A percentile compares a stretch with the other conserved stretches of the same genome.
Conservation (phyloP, 768 basidiomycete genomes). For the Suillus discolor region DNA sequence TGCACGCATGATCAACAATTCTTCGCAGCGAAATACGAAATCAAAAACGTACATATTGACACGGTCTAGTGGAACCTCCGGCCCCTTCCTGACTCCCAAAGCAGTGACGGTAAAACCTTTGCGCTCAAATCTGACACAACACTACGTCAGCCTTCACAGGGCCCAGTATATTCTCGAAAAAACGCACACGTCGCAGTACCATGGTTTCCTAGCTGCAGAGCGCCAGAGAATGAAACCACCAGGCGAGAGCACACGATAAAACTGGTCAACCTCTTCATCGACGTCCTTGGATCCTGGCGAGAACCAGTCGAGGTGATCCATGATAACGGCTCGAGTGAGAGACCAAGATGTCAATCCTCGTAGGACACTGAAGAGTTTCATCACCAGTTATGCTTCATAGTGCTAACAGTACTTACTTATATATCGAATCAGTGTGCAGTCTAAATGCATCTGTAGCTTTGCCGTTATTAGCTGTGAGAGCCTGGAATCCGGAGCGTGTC, state of each 20-base stretch:
- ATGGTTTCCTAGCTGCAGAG: conserved; percentile 62
- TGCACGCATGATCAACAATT: neutral
- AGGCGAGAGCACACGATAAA: conserved; percentile 55
- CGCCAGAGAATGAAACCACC: conserved; percentile 71
- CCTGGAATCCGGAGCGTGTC: conserved; percentile 59
- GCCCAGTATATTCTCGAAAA: neutral
- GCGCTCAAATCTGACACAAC: conserved; percentile 43
- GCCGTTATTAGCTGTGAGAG: conserved; percentile 50
- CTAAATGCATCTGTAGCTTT: conserved; percentile 56
- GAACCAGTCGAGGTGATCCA: conserved; percentile 74
- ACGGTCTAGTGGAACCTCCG: conserved; percentile 54
- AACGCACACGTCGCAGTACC: conserved; percentile 58
- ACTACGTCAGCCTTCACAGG: neutral
- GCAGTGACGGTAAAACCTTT: conserved; percentile 56
- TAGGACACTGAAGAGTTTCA: conserved; percentile 40
- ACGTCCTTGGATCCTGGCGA: conserved; percentile 47
- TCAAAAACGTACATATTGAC: conserved; percentile 62
- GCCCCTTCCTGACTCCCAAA: conserved; percentile 54
- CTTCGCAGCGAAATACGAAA: neutral
- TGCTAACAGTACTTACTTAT: conserved; percentile 47
- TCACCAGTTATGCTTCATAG: neutral
- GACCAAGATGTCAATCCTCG: conserved; percentile 45
- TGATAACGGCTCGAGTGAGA: conserved; percentile 65
- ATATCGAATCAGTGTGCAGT: conserved; percentile 71
- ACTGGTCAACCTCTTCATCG: conserved; percentile 55